Evolutionary conservation across 306 rosid species (phyloP).

Genomic region (Crotalaria pallida): DNA sequence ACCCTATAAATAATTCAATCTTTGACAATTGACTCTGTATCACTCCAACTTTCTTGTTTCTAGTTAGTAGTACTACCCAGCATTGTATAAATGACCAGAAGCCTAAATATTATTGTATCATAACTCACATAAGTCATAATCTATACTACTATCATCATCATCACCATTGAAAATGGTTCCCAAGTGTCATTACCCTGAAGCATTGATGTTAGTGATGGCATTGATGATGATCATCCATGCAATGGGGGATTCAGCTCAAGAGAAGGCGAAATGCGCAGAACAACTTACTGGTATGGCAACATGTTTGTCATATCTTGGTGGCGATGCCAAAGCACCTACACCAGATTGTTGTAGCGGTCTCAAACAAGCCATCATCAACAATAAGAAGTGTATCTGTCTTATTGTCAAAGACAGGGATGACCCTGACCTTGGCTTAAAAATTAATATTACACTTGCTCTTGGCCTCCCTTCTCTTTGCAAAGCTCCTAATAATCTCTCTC

Average conservation of each 20-base stretch:
- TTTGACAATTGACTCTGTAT: no score
- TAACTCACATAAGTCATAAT: background rate
- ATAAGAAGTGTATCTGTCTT: conserved; percentile 55
- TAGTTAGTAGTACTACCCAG: no score
- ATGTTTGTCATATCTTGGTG: conserved; percentile 53
- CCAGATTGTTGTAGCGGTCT: conserved; percentile 60
- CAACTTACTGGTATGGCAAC: conserved; percentile 46
- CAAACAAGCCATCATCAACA: conserved; percentile 40
- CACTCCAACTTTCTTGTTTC: no score
- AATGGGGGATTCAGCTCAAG: conserved; percentile 37
- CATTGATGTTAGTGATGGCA: background rate
- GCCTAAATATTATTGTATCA: no score
- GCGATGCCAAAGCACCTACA: conserved; percentile 54
- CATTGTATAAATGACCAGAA: no score
- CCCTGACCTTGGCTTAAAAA: conserved; percentile 42
- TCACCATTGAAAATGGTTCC: background rate
- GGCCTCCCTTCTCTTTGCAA: conserved; percentile 46
- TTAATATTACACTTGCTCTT: conserved; percentile 51
- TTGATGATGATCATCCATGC: background rate
- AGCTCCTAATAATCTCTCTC: conserved; percentile 49
- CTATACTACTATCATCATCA: background rate
- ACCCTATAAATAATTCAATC: no score
- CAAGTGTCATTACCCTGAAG: background rate
- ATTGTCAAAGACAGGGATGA: conserved; percentile 48
- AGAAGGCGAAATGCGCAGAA: conserved; percentile 39